These are phyloP conservation scores for Phytophthora macrochlamydospora DNA, from an alignment of 352 stramenopile genomes.

Conservation along the genomic window DNA sequence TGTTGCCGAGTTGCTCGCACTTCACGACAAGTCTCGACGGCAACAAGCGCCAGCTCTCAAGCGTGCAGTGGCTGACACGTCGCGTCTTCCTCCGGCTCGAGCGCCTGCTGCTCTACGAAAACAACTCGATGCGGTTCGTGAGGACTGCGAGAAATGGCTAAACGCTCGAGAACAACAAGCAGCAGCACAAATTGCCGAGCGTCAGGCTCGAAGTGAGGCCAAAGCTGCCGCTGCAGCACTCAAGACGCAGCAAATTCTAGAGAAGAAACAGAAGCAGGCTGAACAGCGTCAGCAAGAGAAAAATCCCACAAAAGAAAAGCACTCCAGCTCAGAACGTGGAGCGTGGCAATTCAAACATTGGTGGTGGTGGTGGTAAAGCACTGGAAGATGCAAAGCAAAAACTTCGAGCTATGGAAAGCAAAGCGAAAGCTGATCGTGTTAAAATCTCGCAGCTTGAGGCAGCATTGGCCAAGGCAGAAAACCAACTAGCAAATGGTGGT, in stretches of 20 bases:
- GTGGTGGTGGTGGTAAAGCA: slow-evolving; percentile 27
- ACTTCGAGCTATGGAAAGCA: slow-evolving; percentile 69
- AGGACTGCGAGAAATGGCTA: slow-evolving; percentile 42
- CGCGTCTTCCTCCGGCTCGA: slow-evolving; percentile 54
- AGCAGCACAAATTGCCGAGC: slow-evolving; percentile 20
- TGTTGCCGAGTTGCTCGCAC: slow-evolving; percentile 40
- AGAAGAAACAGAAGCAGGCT: slow-evolving; percentile 23
- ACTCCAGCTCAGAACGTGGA: slow-evolving; percentile 12
- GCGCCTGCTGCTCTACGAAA: slow-evolving; percentile 66
- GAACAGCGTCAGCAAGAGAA: slow-evolving; percentile 21
- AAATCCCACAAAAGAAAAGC: slow-evolving; percentile 23
- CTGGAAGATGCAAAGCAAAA: slow-evolving; percentile 77
- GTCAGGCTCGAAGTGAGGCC: slow-evolving; percentile 21
- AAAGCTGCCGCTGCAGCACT: slow-evolving; percentile 16
- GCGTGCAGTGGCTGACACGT: slow-evolving; percentile 46
- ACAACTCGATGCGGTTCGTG: slow-evolving; percentile 60
- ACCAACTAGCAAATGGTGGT: slow-evolving; percentile 22
- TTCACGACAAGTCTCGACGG: slow-evolving; percentile 37
- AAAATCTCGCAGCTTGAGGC: slow-evolving; percentile 83
- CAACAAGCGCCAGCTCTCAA: slow-evolving; percentile 46
- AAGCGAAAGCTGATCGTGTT: slow-evolving; percentile 68
- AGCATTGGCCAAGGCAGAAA: slow-evolving; percentile 60
- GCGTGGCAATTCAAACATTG: not conserved
- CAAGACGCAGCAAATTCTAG: slow-evolving; percentile 16
- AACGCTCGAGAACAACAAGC: slow-evolving; percentile 38